Conservation (phyloP, 1,284 basidiomycete species). For the Irpex sp. region DNA sequence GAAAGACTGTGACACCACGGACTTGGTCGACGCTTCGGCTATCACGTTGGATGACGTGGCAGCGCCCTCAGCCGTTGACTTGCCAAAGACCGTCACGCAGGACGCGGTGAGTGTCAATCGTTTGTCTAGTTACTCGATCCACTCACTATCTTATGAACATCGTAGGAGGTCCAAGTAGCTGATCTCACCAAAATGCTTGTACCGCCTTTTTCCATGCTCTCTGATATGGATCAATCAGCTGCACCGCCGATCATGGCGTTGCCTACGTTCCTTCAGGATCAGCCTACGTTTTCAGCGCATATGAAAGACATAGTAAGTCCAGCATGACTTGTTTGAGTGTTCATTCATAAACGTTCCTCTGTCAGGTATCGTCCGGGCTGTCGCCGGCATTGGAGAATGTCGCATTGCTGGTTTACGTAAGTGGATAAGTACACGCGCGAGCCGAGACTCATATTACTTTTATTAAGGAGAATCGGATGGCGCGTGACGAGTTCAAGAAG, state of each 20-base stretch:
- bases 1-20: background rate
- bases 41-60: background rate
- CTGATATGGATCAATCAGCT: background rate
- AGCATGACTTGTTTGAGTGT: background rate
- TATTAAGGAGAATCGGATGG: background rate
- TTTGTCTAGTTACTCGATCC: background rate
- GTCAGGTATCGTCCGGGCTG: background rate
- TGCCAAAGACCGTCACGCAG: background rate
- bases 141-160: background rate
- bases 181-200: background rate
- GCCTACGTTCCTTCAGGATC: background rate
- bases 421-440: background rate
- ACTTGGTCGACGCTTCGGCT: background rate
- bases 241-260: background rate
- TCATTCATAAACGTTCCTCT: background rate
- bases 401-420: background rate
- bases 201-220: background rate
- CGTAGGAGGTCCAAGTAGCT: background rate
- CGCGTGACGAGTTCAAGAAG: background rate
- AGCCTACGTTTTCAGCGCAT: background rate
- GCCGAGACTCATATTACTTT: background rate
- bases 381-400: background rate
- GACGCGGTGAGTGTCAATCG: background rate
- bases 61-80: background rate
- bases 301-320: background rate